Conservation (phyloP, 2,329 filamentous ascomycete species). For the Aureobasidium sp. region DNA sequence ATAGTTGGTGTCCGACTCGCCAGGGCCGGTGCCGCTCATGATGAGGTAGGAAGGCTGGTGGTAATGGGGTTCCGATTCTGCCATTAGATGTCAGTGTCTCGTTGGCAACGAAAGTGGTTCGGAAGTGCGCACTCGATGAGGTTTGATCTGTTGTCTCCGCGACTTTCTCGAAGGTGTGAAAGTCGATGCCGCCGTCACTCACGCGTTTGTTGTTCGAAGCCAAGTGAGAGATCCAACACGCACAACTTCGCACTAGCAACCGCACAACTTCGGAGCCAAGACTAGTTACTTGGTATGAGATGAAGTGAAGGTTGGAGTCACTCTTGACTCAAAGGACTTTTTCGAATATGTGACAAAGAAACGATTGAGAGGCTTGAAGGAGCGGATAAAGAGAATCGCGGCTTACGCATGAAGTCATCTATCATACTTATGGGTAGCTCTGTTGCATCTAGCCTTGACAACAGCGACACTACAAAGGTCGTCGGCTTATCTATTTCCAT, state of each 20-base stretch:
- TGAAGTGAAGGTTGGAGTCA: not conserved
- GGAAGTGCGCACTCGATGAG: not conserved
- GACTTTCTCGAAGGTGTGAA: not conserved
- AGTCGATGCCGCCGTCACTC: not conserved
- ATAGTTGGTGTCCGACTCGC: slow-evolving; percentile 14
- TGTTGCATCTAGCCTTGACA: not conserved
- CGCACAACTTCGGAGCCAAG: not conserved
- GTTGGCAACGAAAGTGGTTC: not conserved
- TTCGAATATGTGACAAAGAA: not conserved
- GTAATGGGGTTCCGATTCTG: not conserved
- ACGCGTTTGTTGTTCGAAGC: not conserved
- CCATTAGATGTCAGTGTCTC: not conserved
- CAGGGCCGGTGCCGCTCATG: slow-evolving; percentile 5
- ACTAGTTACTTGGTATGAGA: no score
- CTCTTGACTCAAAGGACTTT: not conserved
- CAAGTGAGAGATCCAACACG: not conserved
- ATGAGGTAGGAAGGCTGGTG: not conserved
- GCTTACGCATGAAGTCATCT: not conserved
- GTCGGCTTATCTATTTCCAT: slow-evolving; percentile 8
- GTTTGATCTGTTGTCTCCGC: not conserved
- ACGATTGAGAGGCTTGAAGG: not conserved
- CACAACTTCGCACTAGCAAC: not conserved
- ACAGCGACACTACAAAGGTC: not conserved
- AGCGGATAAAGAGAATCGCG: not conserved
- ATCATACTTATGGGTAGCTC: not conserved